A percentile compares a stretch with the other conserved stretches of the same genome.
These are phyloP conservation scores for Mycena pura DNA, from an alignment of 768 basidiomycete genomes.

Conservation along the genomic window DNA sequence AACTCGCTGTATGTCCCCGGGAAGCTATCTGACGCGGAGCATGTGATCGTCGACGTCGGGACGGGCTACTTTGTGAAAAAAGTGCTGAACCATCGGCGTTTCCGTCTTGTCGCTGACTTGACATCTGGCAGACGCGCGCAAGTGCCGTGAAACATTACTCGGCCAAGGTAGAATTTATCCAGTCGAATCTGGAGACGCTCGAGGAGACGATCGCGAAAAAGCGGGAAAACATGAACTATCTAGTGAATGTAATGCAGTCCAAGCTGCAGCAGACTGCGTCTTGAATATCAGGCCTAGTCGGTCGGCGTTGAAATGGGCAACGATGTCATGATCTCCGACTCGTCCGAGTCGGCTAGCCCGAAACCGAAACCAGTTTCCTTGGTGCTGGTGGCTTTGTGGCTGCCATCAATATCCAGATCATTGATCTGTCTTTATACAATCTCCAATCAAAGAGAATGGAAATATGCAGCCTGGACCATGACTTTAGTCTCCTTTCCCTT, in stretches of 20 bases:
- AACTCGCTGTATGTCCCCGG: conserved; percentile 97
- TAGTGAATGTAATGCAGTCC: conserved; percentile 75
- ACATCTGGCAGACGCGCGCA: conserved; percentile 66
- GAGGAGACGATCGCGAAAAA: conserved; percentile 92
- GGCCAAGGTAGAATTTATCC: conserved; percentile 81
- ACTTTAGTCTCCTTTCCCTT: no score
- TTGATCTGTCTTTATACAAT: no score
- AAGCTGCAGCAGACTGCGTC: conserved; percentile 42
- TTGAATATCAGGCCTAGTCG: conserved; percentile 6
- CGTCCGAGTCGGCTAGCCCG: no score
- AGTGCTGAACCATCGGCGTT: conserved; percentile 48
- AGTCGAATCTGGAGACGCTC: conserved; percentile 81
- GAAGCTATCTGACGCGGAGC: conserved; percentile 78
- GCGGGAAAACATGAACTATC: conserved; percentile 83
- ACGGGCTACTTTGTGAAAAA: conserved; percentile 98
- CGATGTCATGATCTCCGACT: no score
- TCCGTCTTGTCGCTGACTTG: not conserved
- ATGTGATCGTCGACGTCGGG: conserved; percentile 94
- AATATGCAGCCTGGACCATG: no score
- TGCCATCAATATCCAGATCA: not conserved
- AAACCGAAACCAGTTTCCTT: not conserved
- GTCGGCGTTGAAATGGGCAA: no score
- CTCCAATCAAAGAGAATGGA: no score
- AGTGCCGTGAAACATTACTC: conserved; percentile 86
- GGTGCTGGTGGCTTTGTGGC: not conserved